These are phyloP conservation scores for Helicostylum pulchrum DNA, from an alignment of 192 early-diverging fungal species.

Conservation along the genomic window DNA sequence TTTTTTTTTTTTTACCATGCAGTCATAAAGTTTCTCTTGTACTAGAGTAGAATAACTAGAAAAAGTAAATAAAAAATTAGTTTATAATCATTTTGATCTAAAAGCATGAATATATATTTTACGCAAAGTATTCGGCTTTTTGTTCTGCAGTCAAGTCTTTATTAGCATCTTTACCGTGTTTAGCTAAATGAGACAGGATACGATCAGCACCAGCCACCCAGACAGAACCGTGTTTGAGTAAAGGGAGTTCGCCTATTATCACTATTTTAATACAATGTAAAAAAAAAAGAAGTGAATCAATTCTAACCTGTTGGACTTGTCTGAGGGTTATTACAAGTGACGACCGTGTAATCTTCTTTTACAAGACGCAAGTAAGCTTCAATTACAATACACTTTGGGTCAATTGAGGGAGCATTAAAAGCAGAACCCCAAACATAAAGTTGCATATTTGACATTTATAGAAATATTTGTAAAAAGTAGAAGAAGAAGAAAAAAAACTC, in stretches of 20 bases:
- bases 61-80: slow-evolving; percentile 3
- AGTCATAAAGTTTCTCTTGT: slow-evolving; percentile 77
- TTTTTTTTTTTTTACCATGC: slow-evolving; percentile 49
- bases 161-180: slow-evolving; percentile 45
- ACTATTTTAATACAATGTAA: not conserved
- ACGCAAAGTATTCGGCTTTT: slow-evolving; percentile 53
- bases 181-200: slow-evolving; percentile 45
- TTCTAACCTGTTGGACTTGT: slow-evolving; percentile 61
- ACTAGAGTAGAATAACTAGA: slow-evolving; percentile 63
- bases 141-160: slow-evolving; percentile 43
- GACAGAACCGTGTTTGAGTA: slow-evolving; percentile 56
- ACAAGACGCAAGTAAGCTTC: slow-evolving; percentile 61
- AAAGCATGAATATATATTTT: not conserved
- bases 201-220: slow-evolving; percentile 53
- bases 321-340: slow-evolving; percentile 57
- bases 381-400: slow-evolving; percentile 66
- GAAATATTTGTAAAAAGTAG: no score
- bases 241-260: slow-evolving; percentile 63
- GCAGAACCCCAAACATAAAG: slow-evolving; percentile 72
- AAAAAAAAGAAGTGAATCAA: not conserved
- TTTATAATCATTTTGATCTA: not conserved
- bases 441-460: slow-evolving; percentile 40
- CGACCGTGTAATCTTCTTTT: slow-evolving; percentile 50
- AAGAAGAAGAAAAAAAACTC: not conserved
- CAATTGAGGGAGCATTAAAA: slow-evolving; percentile 62